Base-by-base conservation (phyloP, 129 eudicot genomes). In the Lactuca saligna region DNA sequence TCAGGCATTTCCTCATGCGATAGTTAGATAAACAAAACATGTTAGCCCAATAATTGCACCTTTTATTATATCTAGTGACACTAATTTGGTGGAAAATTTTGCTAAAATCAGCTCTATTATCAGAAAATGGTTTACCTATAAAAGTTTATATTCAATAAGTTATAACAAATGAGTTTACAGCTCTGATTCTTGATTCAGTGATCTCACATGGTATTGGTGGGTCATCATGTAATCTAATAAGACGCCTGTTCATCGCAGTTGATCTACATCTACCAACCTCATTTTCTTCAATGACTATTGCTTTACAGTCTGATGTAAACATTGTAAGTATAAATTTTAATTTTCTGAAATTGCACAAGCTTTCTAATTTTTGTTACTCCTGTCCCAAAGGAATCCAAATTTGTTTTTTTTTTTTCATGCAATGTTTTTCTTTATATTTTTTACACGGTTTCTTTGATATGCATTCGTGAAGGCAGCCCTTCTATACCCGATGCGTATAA, bases 381-480 rank as follows among this genome's bases (percentile, higher is more conserved):
- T 33, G 6, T 68, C 46, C 41, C n/a, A 37, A 59, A 60, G 38
- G 32, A 48, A 46, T 48, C 56, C 61, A 35, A 57, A 15, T 10
- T 70, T 44, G 14, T 4, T 34, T 20, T 20, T 4, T 34, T 61
- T 14, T 61, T 33, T 53, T 17, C 54, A 2, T 33, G 48, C 13
- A 15, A 16, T 60, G 41, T 14, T 70, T 55, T 50, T 38, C 49
- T 65, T 35, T 69, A 0, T 51, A 16, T 54, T 35, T 55, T 37
- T 69, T 14, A 35, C 41, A 29, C 49, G 37, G 31, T 41, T 72
- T 37, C 8, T 25, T n/a, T n/a, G 75, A 82, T 92, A 79, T 92
- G 98, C 63, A 57, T 89, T 70, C 87, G 96, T 71, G 89, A 92
- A 74, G 98, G 98, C 75, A 88, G 95, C 75, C 91, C 83, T 46